Evolutionary conservation across 2,329 filamentous ascomycete species (phyloP).

Genomic region (Pezicula neosporulosa): DNA sequence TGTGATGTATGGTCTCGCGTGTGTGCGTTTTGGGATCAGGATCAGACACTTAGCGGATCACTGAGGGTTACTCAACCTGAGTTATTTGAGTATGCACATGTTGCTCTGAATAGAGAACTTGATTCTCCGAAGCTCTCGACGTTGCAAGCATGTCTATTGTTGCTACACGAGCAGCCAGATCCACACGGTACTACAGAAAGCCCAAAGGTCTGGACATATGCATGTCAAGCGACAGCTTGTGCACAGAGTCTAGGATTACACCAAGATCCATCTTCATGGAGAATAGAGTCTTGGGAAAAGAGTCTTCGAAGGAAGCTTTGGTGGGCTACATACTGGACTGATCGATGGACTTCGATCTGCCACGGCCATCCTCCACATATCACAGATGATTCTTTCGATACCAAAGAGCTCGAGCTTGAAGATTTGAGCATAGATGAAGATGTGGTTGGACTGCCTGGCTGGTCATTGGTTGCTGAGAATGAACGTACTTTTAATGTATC

Average conservation of each 20-base stretch:
- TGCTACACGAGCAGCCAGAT: conserved; percentile 42
- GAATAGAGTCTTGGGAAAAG: conserved; percentile 39
- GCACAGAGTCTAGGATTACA: conserved; percentile 45
- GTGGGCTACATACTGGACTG: conserved; percentile 40
- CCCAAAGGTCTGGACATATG: conserved; percentile 40
- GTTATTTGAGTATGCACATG: conserved; percentile 38
- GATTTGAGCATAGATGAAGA: conserved; percentile 41
- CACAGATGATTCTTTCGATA: conserved; percentile 36
- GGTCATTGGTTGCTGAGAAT: conserved; percentile 30
- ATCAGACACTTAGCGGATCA: conserved; percentile 25
- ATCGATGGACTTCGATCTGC: conserved; percentile 42
- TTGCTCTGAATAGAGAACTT: conserved; percentile 40
- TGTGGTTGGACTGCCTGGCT: conserved; percentile 29
- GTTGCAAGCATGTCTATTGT: conserved; percentile 42
- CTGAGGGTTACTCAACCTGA: conserved; percentile 38
- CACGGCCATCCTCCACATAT: conserved; percentile 46
- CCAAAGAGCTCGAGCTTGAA: conserved; percentile 34
- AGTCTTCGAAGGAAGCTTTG: conserved; percentile 30
- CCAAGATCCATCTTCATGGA: conserved; percentile 39
- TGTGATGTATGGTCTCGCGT: conserved; percentile 41
- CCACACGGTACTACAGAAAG: conserved; percentile 43
- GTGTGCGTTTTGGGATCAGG: conserved; percentile 38
- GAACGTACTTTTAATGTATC: conserved; percentile 31
- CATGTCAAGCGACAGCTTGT: conserved; percentile 39
- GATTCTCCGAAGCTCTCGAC: conserved; percentile 43